phyloP scores from a whole-genome alignment of 192 early-diverging fungal genomes.

The Glomus cerebriforme region DNA sequence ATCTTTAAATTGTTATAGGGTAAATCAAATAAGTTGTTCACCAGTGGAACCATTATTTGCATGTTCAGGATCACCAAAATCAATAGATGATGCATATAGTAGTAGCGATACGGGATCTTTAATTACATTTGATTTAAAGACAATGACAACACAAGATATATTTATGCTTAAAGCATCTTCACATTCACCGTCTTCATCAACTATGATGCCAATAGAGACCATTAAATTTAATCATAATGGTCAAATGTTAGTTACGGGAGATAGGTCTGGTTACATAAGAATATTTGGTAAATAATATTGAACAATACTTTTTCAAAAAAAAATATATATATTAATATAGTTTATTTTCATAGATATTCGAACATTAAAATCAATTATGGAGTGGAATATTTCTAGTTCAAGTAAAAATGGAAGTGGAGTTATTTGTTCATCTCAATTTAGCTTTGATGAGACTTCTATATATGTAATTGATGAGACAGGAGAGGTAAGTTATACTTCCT shows the following conservation, averaged over 20 bases:
- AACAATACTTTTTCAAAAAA: neutral
- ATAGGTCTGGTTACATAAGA: slow-evolving; percentile 50
- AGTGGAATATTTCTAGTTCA: slow-evolving; percentile 49
- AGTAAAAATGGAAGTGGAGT: slow-evolving; percentile 13
- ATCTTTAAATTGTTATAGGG: slow-evolving; percentile 32
- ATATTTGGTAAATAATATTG: slow-evolving; percentile 48
- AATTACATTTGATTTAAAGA: slow-evolving; percentile 58
- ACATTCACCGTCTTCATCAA: slow-evolving; percentile 16
- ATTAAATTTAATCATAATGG: slow-evolving; percentile 66
- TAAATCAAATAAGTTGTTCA: slow-evolving; percentile 53
- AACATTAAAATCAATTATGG: slow-evolving; percentile 56
- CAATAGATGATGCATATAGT: neutral
- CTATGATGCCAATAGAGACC: slow-evolving; percentile 47
- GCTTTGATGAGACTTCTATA: slow-evolving; percentile 65
- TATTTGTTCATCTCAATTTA: slow-evolving; percentile 56
- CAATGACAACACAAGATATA: slow-evolving; percentile 46
- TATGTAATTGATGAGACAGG: slow-evolving; percentile 49
- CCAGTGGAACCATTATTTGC: slow-evolving; percentile 58
- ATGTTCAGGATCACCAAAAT: slow-evolving; percentile 44
- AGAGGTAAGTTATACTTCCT: slow-evolving; percentile 20
- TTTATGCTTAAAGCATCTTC: slow-evolving; percentile 38
- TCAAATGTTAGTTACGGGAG: slow-evolving; percentile 58
- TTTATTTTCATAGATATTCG: slow-evolving; percentile 43
- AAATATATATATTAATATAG: neutral
- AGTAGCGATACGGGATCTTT: slow-evolving; percentile 44